phyloP scores from a whole-genome alignment of 2,329 filamentous ascomycete species.

The Ascochyta koolunga region DNA sequence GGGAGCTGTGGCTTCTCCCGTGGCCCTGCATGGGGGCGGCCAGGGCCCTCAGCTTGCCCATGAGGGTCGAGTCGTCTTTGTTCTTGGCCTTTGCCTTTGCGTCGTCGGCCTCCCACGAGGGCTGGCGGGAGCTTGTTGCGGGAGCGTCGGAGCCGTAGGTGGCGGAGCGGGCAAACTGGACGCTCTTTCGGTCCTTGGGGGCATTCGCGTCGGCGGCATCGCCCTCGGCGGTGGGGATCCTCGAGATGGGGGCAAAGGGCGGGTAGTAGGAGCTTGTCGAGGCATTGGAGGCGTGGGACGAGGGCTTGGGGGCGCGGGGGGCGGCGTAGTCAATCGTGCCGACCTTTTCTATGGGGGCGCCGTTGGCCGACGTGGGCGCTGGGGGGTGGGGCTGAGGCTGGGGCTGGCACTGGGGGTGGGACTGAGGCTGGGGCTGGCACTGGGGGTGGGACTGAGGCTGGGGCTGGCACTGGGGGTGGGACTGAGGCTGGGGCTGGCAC shows the following conservation, averaged over 20 bases:
- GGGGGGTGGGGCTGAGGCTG: not conserved
- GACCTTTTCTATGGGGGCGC: slow-evolving; percentile 25
- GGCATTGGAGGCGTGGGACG: slow-evolving; percentile 32
- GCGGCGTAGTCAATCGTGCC: slow-evolving; percentile 22
- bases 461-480: too few relatives aligned
- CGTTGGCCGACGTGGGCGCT: slow-evolving; percentile 18
- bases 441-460: too few relatives aligned
- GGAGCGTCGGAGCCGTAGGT: slow-evolving; percentile 50
- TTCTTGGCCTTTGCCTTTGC: slow-evolving; percentile 62
- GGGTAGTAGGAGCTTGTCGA: slow-evolving; percentile 33
- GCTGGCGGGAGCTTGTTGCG: slow-evolving; percentile 62
- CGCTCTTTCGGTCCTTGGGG: slow-evolving; percentile 64
- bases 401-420: too few relatives aligned
- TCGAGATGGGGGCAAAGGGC: slow-evolving; percentile 41
- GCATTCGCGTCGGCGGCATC: slow-evolving; percentile 34
- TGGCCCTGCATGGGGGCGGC: slow-evolving; percentile 62
- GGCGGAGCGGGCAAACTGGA: slow-evolving; percentile 71
- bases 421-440: too few relatives aligned
- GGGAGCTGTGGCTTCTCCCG: slow-evolving; percentile 56
- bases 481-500: too few relatives aligned
- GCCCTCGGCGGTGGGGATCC: slow-evolving; percentile 40
- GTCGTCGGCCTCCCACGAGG: slow-evolving; percentile 68
- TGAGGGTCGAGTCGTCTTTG: slow-evolving; percentile 67
- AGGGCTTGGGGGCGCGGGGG: slow-evolving; percentile 23
- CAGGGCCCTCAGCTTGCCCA: slow-evolving; percentile 79